Percentiles rank a stretch among this genome's conserved stretches.
Evolutionary conservation across 2,329 filamentous ascomycete species (phyloP).

Genomic region (Colletotrichum sansevieriae): DNA sequence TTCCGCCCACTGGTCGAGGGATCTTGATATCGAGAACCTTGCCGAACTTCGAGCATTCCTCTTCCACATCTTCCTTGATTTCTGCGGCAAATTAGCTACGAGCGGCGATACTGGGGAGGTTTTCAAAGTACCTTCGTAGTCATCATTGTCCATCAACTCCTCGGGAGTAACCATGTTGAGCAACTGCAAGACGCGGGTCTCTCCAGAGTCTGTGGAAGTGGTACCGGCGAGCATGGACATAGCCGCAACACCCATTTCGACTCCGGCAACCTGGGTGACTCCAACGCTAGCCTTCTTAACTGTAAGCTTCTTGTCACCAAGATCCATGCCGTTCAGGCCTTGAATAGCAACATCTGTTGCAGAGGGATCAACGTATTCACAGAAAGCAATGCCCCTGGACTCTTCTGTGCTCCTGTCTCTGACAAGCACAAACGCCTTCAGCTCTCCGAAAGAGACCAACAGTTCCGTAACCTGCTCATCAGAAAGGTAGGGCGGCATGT

Average conservation of each 20-base stretch:
- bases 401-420: conserved; percentile 89
- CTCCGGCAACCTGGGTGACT: conserved; percentile 89
- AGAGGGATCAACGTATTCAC: conserved; percentile 86
- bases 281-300: conserved; percentile 92
- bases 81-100: conserved; percentile 65
- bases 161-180: conserved; percentile 99
- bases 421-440: conserved; percentile 91
- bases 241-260: conserved; percentile 96
- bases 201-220: conserved; percentile 81
- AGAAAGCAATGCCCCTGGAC: conserved; percentile 94
- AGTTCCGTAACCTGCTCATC: conserved; percentile 95
- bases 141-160: conserved; percentile 92
- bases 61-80: conserved; percentile 94
- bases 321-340: conserved; percentile 91
- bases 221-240: conserved; percentile 98
- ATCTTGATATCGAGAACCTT: conserved; percentile 90
- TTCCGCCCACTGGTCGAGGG: conserved; percentile 85
- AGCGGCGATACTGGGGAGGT: neutral
- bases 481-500: conserved; percentile 87
- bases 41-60: conserved; percentile 95
- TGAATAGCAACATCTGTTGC: conserved; percentile 89
- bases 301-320: conserved; percentile 87
- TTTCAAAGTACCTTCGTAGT: conserved; percentile 83
- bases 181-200: conserved; percentile 87
- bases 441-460: conserved; percentile 88